These are phyloP conservation scores for Fusarium keratoplasticum DNA, from an alignment of 2,329 filamentous ascomycete species.

Conservation along the genomic window DNA sequence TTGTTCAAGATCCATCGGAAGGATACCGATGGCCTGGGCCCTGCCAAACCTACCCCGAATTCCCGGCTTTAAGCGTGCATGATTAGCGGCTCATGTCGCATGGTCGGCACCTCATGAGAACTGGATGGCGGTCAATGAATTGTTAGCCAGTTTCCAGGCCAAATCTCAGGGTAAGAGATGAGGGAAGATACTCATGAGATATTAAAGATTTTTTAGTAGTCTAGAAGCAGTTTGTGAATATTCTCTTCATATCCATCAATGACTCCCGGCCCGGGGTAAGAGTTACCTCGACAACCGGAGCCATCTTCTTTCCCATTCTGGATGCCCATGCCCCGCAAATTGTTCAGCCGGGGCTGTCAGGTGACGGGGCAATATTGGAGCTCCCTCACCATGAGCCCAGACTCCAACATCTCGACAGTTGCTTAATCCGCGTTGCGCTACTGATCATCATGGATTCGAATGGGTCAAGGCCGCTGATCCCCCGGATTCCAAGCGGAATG, in stretches of 20 bases:
- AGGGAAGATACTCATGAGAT: background rate
- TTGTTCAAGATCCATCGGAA: background rate
- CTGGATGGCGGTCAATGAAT: background rate
- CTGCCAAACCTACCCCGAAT: background rate
- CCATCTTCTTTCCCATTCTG: background rate
- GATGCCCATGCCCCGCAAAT: conserved; percentile 34
- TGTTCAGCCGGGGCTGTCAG: conserved; percentile 18
- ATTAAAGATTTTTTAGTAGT: background rate
- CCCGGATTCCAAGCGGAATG: conserved; percentile 24
- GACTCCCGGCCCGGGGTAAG: background rate
- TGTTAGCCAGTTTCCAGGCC: background rate
- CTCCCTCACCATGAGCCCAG: background rate
- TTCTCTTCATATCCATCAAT: background rate
- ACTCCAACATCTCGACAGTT: background rate
- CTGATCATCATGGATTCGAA: conserved; percentile 21
- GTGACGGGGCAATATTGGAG: conserved; percentile 14
- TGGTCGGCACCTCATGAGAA: background rate
- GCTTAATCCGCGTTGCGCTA: background rate
- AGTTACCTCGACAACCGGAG: background rate
- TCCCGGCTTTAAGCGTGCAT: background rate
- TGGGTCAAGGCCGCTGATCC: conserved; percentile 33
- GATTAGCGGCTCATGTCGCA: background rate
- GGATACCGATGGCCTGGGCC: background rate
- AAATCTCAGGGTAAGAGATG: background rate
- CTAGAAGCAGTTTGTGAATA: background rate